Evolutionary conservation across 2,329 filamentous ascomycete genomes (phyloP).

Genomic region (Pyrenophora graminea): DNA sequence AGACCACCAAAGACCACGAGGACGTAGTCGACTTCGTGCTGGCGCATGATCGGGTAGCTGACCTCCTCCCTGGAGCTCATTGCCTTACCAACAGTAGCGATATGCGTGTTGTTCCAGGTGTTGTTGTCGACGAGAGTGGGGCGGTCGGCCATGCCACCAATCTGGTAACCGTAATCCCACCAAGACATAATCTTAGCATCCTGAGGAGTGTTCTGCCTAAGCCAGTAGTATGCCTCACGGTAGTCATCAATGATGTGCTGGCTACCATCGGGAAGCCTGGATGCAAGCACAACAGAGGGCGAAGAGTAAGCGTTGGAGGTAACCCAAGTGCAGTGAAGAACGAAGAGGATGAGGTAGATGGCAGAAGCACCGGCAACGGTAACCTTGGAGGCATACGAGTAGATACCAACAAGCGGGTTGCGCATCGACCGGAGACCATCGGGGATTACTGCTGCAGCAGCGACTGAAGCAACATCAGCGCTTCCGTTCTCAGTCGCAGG

Average conservation of each 20-base stretch:
- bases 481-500: conserved; percentile 49
- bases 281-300: conserved; percentile 93
- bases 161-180: conserved; percentile 99
- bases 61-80: conserved; percentile 98
- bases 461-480: conserved; percentile 39
- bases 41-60: conserved; percentile 96
- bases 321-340: conserved; percentile 98
- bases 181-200: conserved; percentile 99
- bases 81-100: conserved; percentile 97
- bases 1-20: conserved; percentile 95
- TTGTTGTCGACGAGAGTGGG: conserved; percentile 99
- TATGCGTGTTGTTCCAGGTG: conserved; percentile 99
- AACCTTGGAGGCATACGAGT: conserved; percentile 76
- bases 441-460: conserved; percentile 57
- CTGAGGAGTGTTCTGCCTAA: conserved; percentile 92
- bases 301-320: conserved; percentile 99
- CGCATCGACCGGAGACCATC: conserved; percentile 70
- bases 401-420: conserved; percentile 80
- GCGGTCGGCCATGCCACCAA: conserved; percentile 97
- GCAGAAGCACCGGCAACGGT: conserved; percentile 74
- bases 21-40: conserved; percentile 99
- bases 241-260: conserved; percentile 99
- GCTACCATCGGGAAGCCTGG: conserved; percentile 86
- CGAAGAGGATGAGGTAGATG: conserved; percentile 87
- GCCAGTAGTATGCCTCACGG: conserved; percentile 98